Conservation (phyloP, 176 grass and related monocot genomes). For the Musa troglodytarum region DNA sequence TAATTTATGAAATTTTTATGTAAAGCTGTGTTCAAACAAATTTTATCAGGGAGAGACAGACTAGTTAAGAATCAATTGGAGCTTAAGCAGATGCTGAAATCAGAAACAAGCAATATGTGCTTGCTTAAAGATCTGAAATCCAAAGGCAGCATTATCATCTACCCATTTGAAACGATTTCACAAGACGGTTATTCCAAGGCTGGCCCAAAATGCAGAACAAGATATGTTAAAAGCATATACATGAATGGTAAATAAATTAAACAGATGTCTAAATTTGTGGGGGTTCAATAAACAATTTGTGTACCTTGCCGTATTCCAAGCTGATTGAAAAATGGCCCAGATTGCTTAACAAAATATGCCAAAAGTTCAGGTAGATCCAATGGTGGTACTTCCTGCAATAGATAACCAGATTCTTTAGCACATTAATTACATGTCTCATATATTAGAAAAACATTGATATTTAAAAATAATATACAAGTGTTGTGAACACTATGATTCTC, state of each 20-base stretch:
- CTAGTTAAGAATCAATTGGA: too few relatives aligned
- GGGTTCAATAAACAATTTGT: background rate
- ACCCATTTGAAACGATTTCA: too few relatives aligned
- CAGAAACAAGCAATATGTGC: too few relatives aligned
- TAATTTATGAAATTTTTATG: background rate
- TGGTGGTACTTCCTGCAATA: constrained; percentile 43
- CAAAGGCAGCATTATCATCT: too few relatives aligned
- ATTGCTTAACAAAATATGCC: constrained; percentile 62
- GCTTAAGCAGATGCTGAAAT: background rate
- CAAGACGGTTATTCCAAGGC: constrained; percentile 24
- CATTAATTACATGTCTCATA: background rate
- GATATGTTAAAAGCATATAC: constrained; percentile 37
- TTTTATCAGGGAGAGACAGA: too few relatives aligned
- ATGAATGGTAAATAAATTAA: too few relatives aligned
- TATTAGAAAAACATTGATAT: background rate
- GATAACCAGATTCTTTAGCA: constrained; percentile 12
- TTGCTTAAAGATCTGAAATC: too few relatives aligned
- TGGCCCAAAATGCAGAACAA: constrained; percentile 67
- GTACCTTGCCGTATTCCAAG: constrained; percentile 63
- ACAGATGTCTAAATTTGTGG: too few relatives aligned
- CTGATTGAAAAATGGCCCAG: constrained; percentile 81
- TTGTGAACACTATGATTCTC: background rate
- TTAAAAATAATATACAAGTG: background rate
- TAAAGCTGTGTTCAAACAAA: too few relatives aligned
- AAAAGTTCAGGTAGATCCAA: constrained; percentile 73